Percentiles rank a stretch among this genome's conserved stretches.
These are phyloP conservation scores for Flaveria floridana DNA, from an alignment of 140 eudicot genomes.

Conservation along the genomic window DNA sequence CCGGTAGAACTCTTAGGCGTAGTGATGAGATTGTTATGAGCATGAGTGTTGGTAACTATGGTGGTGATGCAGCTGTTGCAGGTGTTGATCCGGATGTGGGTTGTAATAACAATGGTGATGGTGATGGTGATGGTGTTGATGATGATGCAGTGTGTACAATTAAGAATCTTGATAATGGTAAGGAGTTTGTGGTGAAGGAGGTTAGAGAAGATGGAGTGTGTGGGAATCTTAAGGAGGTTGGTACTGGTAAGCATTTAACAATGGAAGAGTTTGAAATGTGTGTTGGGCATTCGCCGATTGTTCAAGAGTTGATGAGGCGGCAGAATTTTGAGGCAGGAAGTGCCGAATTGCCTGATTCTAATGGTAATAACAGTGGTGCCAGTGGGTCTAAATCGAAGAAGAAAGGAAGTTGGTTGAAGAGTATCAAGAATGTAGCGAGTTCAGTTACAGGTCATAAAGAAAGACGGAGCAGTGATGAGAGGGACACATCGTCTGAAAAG, in stretches of 20 bases:
- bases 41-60: constrained; percentile 11
- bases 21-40: constrained; percentile 37
- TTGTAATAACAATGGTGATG: neutral
- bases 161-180: constrained; percentile 84
- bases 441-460: constrained; percentile 72
- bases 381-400: constrained; percentile 61
- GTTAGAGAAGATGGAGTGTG: constrained; percentile 84
- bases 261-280: constrained; percentile 89
- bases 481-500: constrained; percentile 91
- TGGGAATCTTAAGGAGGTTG: constrained; percentile 79
- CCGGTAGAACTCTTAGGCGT: constrained; percentile 43
- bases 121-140: neutral
- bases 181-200: constrained; percentile 93
- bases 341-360: constrained; percentile 39
- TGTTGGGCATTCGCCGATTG: constrained; percentile 93
- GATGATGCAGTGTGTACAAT: constrained; percentile 57
- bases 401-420: constrained; percentile 80
- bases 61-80: too few species aligned
- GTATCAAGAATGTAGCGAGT: constrained; percentile 76
- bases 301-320: constrained; percentile 91
- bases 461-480: constrained; percentile 83
- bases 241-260: constrained; percentile 84
- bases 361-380: constrained; percentile 41
- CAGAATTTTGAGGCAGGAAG: constrained; percentile 79
- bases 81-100: constrained; percentile 34